Evolutionary conservation across 805 yeast species (phyloP), one percentile per base, ranked within the genome.

Genomic region (Blastobotrys mokoenaii): DNA sequence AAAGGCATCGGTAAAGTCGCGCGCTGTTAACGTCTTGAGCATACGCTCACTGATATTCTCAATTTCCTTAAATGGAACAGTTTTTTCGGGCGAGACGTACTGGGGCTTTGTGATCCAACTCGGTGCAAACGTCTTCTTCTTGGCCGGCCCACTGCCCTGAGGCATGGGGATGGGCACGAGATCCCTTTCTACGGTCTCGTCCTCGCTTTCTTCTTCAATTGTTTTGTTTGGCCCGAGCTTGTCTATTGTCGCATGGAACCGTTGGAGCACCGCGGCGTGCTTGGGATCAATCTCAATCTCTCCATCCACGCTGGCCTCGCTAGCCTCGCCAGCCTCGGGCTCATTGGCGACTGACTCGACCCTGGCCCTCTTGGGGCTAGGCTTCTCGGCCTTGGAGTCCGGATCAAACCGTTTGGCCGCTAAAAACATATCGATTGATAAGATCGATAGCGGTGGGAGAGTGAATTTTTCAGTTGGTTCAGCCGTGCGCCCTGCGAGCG

Each of bases 141-240:
- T 48, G 58, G 54, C 32, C 60, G 43, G 83, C 46, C 67, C 66
- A 2, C 85, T 64, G 31, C 68, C 64, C 30, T 69, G 79, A 0
- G 95, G 95, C 61, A 87, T 96, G 1, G 97, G 97, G 36, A 90
- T 66, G 15, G 96, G 94, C 4, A 74, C 80, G 35, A 90, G 50
- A 7, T 59, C 67, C 2, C 46, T 52, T 14, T 46, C 49, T 15
- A 50, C 53, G 3, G 49, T 50, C 8, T 41, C 49, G 32, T 56
- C 51, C 56, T 43, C 44, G 51, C 45, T 52, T 54, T 15, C 46
- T 31, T 16, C 40, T 7, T 11, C 17, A n/a, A 14, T n/a, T 37
- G 29, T 6, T 50, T 54, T 52, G 3, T 51, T 52, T 8, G 43
- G 41, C 6, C 11, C 16, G 32, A 25, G 32, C 40, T 9, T 49